phyloP scores from a whole-genome alignment of 2,329 filamentous ascomycete genomes.

The Cyphellophora attinorum region DNA sequence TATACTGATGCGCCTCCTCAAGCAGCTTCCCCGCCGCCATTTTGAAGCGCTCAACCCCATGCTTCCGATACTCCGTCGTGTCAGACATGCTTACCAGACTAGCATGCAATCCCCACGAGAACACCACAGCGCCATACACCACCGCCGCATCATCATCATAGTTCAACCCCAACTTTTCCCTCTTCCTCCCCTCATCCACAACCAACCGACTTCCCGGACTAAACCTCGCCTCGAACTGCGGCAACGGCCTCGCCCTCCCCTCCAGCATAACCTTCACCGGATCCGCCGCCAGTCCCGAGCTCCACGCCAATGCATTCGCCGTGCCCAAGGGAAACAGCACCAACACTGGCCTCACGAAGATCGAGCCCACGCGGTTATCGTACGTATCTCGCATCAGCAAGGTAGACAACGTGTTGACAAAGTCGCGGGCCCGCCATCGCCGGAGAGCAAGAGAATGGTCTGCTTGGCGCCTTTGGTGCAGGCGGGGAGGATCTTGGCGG shows the following conservation, averaged over 20 bases:
- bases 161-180: constrained; percentile 11
- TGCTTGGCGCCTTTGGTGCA: constrained; percentile 41
- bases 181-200: constrained; percentile 37
- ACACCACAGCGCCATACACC: constrained; percentile 68
- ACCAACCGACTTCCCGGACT: constrained; percentile 38
- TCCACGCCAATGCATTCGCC: constrained; percentile 32
- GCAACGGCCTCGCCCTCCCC: constrained; percentile 47
- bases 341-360: constrained; percentile 44
- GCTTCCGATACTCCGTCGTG: constrained; percentile 66
- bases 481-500: constrained; percentile 34
- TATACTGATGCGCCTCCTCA: constrained; percentile 31
- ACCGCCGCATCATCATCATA: constrained; percentile 7
- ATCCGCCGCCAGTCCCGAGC: constrained; percentile 13
- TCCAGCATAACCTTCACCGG: constrained; percentile 37
- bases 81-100: constrained; percentile 86
- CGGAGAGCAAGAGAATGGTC: constrained; percentile 69
- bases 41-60: constrained; percentile 68
- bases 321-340: constrained; percentile 44
- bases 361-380: constrained; percentile 13
- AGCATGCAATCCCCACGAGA: constrained; percentile 83
- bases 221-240: constrained; percentile 54
- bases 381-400: constrained; percentile 17
- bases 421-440: constrained; percentile 76
- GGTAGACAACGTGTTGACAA: constrained; percentile 57
- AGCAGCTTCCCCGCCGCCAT: constrained; percentile 69